Conservation (phyloP, 495 filamentous ascomycete species). For the Choiromyces venosus region DNA sequence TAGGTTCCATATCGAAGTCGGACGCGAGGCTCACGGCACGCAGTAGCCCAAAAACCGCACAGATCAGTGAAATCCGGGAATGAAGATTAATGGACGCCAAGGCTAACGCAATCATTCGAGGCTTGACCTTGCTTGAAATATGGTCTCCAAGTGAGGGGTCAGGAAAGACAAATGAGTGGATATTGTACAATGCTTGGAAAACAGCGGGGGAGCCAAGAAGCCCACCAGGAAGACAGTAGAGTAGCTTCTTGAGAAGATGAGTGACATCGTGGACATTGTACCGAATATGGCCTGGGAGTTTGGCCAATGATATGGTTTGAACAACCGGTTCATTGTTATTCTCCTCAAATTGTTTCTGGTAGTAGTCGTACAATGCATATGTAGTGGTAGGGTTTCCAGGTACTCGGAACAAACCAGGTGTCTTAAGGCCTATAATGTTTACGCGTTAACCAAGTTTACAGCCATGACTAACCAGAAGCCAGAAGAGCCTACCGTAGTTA, state of each 20-base stretch:
- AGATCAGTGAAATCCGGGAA: constrained; percentile 58
- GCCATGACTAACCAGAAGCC: not conserved
- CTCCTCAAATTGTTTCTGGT: constrained; percentile 50
- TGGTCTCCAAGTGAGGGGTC: constrained; percentile 50
- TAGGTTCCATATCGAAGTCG: constrained; percentile 30
- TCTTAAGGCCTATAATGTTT: constrained; percentile 44
- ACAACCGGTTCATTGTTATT: constrained; percentile 48
- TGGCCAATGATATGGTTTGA: constrained; percentile 52
- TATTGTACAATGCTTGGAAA: constrained; percentile 60
- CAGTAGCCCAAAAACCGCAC: constrained; percentile 60
- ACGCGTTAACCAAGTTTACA: constrained; percentile 12
- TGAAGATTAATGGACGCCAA: constrained; percentile 54
- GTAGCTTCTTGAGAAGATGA: constrained; percentile 63
- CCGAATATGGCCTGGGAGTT: constrained; percentile 53
- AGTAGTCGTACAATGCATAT: constrained; percentile 58
- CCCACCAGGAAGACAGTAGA: constrained; percentile 66
- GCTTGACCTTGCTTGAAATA: constrained; percentile 52
- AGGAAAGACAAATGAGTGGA: constrained; percentile 53
- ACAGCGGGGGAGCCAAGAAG: constrained; percentile 63
- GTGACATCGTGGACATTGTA: constrained; percentile 63
- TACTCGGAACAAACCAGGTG: constrained; percentile 60
- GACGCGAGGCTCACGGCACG: constrained; percentile 35
- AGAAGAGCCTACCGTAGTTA: constrained; percentile 55
- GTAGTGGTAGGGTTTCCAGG: constrained; percentile 54
- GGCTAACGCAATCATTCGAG: constrained; percentile 60